Base-by-base conservation (phyloP, 2,329 filamentous ascomycete species). In the Davidsoniella virescens region DNA sequence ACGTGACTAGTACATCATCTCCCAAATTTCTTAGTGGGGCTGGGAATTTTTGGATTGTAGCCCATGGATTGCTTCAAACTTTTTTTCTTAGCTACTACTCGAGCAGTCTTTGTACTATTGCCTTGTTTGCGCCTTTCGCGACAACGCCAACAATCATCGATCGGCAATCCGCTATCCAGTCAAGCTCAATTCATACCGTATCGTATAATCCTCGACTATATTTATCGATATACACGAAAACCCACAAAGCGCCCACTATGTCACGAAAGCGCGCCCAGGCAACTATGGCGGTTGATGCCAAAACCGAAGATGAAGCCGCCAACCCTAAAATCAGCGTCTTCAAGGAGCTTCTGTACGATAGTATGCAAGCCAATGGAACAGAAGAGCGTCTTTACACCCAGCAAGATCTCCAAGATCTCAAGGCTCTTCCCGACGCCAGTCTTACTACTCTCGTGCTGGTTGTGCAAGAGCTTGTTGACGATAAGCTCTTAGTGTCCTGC, bases 341-440 rank as follows among this genome's bases (percentile, higher is more conserved):
- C 59, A 78, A 78, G 59, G 65, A 73, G 55, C 67, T 69, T 12
- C 70, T 79, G 39, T 79, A 78, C 63, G 70, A 75, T 45, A 68
- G 69, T 29, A 75, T 72, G 57, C 66, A 67, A 56, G 70, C 73
- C 54, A 67, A 68, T 16, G 68, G 69, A 54, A 65, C 68, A 54
- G 64, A 67, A 41, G 64, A 67, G 37, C 66, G 67, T 44, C 62
- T 75, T 47, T 80, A 79, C 61, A 70, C 69, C 10, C 77, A 81
- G 59, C 67, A 72, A 36, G 75, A 80, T 56, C 65, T 82, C 38
- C 63, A 76, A 52, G 69, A 69, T 23, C 67, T 80, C 52, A 69
- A 71, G 52, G 67, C 80, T 55, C 71, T 80, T 45, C 74, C 76
- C 4, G 70, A 72, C 46, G 66, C 71, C 54, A 72, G 80, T 60